A percentile compares a stretch with the other conserved stretches of the same genome.
phyloP scores from a whole-genome alignment of 1,139 yeast species.

The Blastobotrys ciferrii region DNA sequence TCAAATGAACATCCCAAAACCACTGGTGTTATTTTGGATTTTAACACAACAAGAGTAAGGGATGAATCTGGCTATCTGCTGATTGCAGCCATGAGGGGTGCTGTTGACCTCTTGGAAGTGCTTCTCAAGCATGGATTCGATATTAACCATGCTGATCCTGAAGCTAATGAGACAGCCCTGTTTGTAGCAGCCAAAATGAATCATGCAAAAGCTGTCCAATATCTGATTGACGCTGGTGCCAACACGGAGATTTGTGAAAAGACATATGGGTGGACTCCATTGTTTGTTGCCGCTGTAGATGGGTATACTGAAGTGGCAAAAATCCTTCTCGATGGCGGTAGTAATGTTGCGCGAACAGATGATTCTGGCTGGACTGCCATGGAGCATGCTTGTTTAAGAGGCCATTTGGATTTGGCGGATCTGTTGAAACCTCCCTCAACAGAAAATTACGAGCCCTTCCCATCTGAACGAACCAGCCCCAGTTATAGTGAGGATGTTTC shows the following conservation, averaged over 20 bases:
- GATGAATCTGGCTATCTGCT: slow-evolving; percentile 47
- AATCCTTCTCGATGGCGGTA: slow-evolving; percentile 48
- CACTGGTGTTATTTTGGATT: slow-evolving; percentile 53
- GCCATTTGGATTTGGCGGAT: slow-evolving; percentile 72
- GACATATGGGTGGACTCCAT: slow-evolving; percentile 92
- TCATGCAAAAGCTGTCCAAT: slow-evolving; percentile 51
- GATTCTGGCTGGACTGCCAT: slow-evolving; percentile 95
- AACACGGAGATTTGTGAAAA: slow-evolving; percentile 72
- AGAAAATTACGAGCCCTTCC: slow-evolving; percentile 11
- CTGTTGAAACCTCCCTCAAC: slow-evolving; percentile 48
- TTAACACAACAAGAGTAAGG: slow-evolving; percentile 29
- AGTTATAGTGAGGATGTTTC: not conserved
- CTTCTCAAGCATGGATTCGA: slow-evolving; percentile 61
- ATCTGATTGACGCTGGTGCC: slow-evolving; percentile 58
- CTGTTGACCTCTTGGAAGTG: slow-evolving; percentile 53
- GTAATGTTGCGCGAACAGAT: slow-evolving; percentile 57
- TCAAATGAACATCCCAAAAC: slow-evolving; percentile 83
- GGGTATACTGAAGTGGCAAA: slow-evolving; percentile 63
- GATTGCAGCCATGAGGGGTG: slow-evolving; percentile 65
- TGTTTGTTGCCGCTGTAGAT: slow-evolving; percentile 87
- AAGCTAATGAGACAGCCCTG: slow-evolving; percentile 74
- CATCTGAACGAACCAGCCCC: not conserved
- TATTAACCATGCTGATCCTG: slow-evolving; percentile 60
- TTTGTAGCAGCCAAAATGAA: slow-evolving; percentile 75
- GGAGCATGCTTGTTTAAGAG: slow-evolving; percentile 93